A percentile compares a stretch with the other conserved stretches of the same genome.
These are phyloP conservation scores for Myxozyma monticola DNA, from an alignment of 805 yeast species.

Conservation along the genomic window DNA sequence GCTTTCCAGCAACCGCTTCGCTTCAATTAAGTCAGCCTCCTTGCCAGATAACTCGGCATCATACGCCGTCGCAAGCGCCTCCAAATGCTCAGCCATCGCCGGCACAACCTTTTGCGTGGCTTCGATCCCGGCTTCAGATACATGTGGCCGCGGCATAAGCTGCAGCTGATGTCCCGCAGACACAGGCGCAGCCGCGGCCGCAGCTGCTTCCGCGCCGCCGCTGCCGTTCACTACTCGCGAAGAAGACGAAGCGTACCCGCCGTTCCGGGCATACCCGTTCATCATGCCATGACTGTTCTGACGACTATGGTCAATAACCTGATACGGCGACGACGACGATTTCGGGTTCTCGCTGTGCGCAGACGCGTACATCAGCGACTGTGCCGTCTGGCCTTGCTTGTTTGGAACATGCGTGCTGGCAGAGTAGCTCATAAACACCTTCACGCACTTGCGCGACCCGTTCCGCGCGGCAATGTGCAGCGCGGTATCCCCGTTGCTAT, in stretches of 20 bases:
- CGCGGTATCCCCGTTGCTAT: conserved; percentile 81
- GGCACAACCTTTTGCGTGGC: conserved; percentile 51
- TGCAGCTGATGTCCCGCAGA: not conserved
- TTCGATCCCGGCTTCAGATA: conserved; percentile 55
- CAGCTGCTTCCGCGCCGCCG: not conserved
- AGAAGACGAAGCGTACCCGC: not conserved
- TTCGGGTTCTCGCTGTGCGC: conserved; percentile 6
- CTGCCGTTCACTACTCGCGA: not conserved
- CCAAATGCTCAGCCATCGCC: conserved; percentile 38
- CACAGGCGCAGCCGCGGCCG: not conserved
- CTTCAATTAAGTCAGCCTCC: conserved; percentile 54
- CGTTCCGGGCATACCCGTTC: not conserved
- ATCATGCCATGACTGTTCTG: not conserved
- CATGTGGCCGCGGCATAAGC: conserved; percentile 40
- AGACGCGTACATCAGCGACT: conserved; percentile 37
- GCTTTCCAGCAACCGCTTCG: conserved; percentile 45
- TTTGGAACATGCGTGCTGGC: conserved; percentile 50
- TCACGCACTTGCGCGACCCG: conserved; percentile 49
- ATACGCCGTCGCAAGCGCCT: conserved; percentile 49
- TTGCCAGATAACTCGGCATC: conserved; percentile 56
- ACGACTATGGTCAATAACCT: conserved; percentile 4
- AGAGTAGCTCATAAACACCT: conserved; percentile 48
- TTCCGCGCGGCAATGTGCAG: conserved; percentile 71
- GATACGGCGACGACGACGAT: conserved; percentile 28
- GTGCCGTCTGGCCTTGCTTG: conserved; percentile 43